Evolutionary conservation across 495 filamentous ascomycete species (phyloP), one percentile per base, ranked within the genome.

Genomic region (Staphylotrichum longicolle): DNA sequence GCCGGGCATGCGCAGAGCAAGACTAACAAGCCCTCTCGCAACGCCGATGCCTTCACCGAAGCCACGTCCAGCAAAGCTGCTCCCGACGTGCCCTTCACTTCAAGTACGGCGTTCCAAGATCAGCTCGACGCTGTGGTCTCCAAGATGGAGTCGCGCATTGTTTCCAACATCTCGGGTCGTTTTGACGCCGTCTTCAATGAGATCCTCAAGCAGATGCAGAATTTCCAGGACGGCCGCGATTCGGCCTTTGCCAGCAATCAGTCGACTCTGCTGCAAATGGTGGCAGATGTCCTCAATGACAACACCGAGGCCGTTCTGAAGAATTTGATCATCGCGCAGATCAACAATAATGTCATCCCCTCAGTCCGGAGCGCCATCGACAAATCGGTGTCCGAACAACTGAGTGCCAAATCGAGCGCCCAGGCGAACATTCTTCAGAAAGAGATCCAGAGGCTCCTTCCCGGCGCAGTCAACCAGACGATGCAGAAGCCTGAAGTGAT

Each of bases 221-320:
- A 35, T n/a, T 69, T 73, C 51, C 65, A 66, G 41, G 69, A 71
- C n/a, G 64, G 48, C 39, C 69, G 70, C 42, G 70, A 73, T 41
- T 58, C 65, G 5, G 65, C 68, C 27, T 73, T 71, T 46, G 62
- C 61, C 34, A 71, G 66, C 59, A 78, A 74, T 58, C 77, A 80
- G 62, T 75, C 73, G 9, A 63, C 75, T 11, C 66, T 99, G 39
- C 82, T 99, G 54, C 88, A 91, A 27, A 80, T 96, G 47, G 90
- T 99, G 8, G 94, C 91, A 1, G 86, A 83, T 54, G 93, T 94
- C 11, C 79, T 99, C 20, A 89, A 91, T 20, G 88, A 94, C 49
- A 98, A 97, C 63, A 90, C 95, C 35, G 91, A 97, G 71, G 83
- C 87, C 66, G 88, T 87, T 32, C 80, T 96, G 39, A 76, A 83